Conservation (phyloP, 2,329 filamentous ascomycete genomes). For the Leptosphaerulina australis region DNA sequence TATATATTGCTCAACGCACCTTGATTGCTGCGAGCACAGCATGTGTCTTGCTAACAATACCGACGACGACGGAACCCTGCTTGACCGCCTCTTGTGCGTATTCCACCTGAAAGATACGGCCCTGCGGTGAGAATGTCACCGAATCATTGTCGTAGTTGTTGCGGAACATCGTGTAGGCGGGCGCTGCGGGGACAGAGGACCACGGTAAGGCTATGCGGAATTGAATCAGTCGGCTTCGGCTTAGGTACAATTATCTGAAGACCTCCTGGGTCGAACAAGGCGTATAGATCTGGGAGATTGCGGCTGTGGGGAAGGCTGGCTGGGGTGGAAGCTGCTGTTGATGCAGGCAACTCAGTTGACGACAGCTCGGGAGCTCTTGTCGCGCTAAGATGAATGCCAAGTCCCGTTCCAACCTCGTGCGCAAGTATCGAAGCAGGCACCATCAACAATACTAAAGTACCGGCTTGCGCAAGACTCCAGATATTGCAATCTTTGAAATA, state of each 20-base stretch:
- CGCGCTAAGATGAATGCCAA: slow-evolving; percentile 25
- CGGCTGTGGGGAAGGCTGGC: slow-evolving; percentile 8
- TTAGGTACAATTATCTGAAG: not conserved
- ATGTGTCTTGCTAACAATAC: slow-evolving; percentile 97
- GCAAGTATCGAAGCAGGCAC: slow-evolving; percentile 1
- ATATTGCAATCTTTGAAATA: not conserved
- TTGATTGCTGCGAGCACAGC: slow-evolving; percentile 95
- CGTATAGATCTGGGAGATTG: not conserved
- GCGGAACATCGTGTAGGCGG: slow-evolving; percentile 79
- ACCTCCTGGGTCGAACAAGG: not conserved
- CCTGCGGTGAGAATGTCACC: slow-evolving; percentile 99
- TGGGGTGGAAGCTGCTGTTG: slow-evolving; percentile 24
- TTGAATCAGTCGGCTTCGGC: not conserved
- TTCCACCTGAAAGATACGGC: slow-evolving; percentile 99
- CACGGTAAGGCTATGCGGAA: slow-evolving; percentile 6
- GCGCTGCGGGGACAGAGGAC: slow-evolving; percentile 19
- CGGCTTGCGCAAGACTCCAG: not conserved
- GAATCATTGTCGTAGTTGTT: slow-evolving; percentile 99
- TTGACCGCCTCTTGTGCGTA: slow-evolving; percentile 99
- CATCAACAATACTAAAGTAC: not conserved
- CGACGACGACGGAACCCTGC: slow-evolving; percentile 97
- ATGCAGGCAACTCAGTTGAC: slow-evolving; percentile 37
- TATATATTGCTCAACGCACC: slow-evolving; percentile 60
- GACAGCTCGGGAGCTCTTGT: slow-evolving; percentile 30
- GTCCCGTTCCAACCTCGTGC: slow-evolving; percentile 10